These are phyloP conservation scores for Teunomyces barrocoloradensis DNA, from an alignment of 805 yeast genomes.

Conservation along the genomic window DNA sequence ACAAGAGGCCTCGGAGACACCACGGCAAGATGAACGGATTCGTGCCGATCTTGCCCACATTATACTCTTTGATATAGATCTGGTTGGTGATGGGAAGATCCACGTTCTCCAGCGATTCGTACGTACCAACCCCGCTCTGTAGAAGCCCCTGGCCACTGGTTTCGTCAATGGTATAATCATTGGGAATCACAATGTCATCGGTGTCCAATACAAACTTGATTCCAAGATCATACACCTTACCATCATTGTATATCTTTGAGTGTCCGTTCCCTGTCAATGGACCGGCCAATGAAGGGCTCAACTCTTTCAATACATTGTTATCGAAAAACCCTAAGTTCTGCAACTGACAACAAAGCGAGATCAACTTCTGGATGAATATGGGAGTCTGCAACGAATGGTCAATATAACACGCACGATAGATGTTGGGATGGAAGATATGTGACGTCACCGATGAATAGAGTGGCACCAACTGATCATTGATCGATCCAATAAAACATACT, in stretches of 20 bases:
- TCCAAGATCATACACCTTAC: constrained; percentile 79
- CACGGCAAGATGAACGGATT: constrained; percentile 91
- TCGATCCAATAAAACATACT: constrained; percentile 79
- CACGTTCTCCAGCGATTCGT: constrained; percentile 12
- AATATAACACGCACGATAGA: constrained; percentile 83
- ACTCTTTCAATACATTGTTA: constrained; percentile 81
- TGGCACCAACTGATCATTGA: constrained; percentile 93
- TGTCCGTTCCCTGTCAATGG: constrained; percentile 95
- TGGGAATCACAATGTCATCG: constrained; percentile 48
- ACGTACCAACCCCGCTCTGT: constrained; percentile 17
- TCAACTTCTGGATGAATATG: constrained; percentile 69
- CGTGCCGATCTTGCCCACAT: constrained; percentile 61
- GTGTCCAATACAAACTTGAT: constrained; percentile 74
- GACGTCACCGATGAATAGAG: constrained; percentile 81
- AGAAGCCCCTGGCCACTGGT: background rate
- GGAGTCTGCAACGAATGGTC: constrained; percentile 82
- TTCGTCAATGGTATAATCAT: background rate
- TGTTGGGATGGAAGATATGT: constrained; percentile 84
- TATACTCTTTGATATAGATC: constrained; percentile 46
- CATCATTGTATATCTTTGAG: constrained; percentile 82
- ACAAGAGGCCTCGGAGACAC: constrained; percentile 82
- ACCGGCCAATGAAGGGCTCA: constrained; percentile 74
- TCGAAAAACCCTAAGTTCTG: constrained; percentile 79
- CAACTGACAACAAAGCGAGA: constrained; percentile 68
- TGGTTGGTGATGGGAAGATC: constrained; percentile 32